Evolutionary conservation across 768 basidiomycete species (phyloP).

Genomic region (Tricholoma matsutake): DNA sequence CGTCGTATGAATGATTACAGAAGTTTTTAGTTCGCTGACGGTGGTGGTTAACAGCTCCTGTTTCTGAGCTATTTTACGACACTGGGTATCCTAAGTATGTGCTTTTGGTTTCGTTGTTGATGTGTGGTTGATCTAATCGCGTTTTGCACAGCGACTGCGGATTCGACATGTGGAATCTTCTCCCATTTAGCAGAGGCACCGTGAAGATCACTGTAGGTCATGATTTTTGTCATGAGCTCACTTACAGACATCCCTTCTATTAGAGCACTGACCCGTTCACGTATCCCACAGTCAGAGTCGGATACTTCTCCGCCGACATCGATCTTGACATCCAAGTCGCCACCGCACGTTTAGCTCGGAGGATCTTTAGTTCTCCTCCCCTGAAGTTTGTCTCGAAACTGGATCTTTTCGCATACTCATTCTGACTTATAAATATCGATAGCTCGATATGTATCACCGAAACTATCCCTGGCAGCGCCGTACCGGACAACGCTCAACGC

Average conservation of each 20-base stretch:
- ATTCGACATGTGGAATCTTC: conserved; percentile 50
- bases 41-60: conserved; percentile 32
- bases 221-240: neutral
- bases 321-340: conserved; percentile 52
- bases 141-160: conserved; percentile 39
- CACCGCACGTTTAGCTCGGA: conserved; percentile 40
- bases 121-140: too few species aligned
- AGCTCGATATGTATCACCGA: too few species aligned
- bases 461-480: too few species aligned
- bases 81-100: conserved; percentile 44
- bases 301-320: conserved; percentile 41
- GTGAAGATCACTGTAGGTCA: conserved; percentile 42
- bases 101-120: neutral
- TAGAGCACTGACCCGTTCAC: conserved; percentile 47
- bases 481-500: too few species aligned
- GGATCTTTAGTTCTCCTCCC: conserved; percentile 38
- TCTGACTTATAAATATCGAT: too few species aligned
- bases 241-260: neutral
- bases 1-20: conserved; percentile 2
- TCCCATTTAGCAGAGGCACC: conserved; percentile 54
- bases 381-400: conserved; percentile 29
- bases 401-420: neutral
- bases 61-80: conserved; percentile 47
- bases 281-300: conserved; percentile 44
- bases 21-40: neutral